A percentile compares a stretch with the other conserved stretches of the same genome.
phyloP scores from a whole-genome alignment of 805 yeast genomes.

The Candida ficus region DNA sequence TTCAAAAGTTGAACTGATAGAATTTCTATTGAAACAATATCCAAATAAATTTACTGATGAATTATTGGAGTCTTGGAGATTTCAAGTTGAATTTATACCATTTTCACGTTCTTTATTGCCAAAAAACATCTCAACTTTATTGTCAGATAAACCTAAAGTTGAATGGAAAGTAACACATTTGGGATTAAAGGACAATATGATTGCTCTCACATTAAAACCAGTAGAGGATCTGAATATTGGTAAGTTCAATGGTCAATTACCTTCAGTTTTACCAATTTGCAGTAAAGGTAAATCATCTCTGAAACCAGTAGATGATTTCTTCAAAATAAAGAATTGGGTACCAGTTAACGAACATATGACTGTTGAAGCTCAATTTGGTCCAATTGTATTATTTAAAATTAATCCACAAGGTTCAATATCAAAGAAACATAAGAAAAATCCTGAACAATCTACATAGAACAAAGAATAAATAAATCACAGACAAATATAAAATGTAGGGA shows the following conservation, averaged over 20 bases:
- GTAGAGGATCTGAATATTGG: not conserved
- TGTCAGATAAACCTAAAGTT: conserved; percentile 4
- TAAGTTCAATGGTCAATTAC: conserved; percentile 12
- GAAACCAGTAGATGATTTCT: conserved; percentile 16
- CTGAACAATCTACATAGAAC: not conserved
- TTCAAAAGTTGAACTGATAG: conserved; percentile 29
- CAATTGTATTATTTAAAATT: conserved; percentile 10
- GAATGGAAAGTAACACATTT: conserved; percentile 24
- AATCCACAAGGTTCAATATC: conserved; percentile 1
- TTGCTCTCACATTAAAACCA: conserved; percentile 22
- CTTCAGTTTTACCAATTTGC: conserved; percentile 17
- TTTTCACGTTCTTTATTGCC: conserved; percentile 10
- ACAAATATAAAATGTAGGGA: conserved; percentile 18
- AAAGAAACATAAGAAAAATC: conserved; percentile 4
- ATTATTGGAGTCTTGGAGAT: conserved; percentile 10
- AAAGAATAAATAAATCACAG: not conserved
- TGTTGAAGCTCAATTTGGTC: conserved; percentile 12
- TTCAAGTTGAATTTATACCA: conserved; percentile 19
- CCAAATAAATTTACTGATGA: conserved; percentile 14
- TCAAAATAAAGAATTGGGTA: conserved; percentile 16
- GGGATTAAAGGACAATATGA: conserved; percentile 18
- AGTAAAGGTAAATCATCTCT: conserved; percentile 10
- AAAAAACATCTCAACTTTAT: conserved; percentile 1
- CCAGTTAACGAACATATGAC: conserved; percentile 10
- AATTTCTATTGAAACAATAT: conserved; percentile 9